Base-by-base conservation (phyloP, 1,139 yeast genomes). In the Candida sp. region DNA sequence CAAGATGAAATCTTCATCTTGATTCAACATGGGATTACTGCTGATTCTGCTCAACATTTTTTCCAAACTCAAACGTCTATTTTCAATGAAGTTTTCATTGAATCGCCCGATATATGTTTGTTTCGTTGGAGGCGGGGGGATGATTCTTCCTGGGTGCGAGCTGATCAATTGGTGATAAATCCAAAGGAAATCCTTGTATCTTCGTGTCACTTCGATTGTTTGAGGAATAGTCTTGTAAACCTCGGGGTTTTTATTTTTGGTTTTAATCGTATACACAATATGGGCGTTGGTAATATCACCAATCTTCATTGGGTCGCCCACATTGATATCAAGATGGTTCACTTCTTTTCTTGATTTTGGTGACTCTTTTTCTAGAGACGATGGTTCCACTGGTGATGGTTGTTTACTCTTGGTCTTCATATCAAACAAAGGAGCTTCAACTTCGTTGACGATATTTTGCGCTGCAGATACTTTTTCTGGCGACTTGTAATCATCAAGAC, bases 121-220 rank as follows among this genome's bases (percentile, higher is more conserved):
- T 58, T 95, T 95, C 33, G 89, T 88, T 1, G 99, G 99, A 8
- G 99, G 98, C 0, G 99, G 97, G 1, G 99, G 99, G 23, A 95
- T 84, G 35, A 95, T 85, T 45, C 79, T 73, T 1, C 99, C 99
- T 27, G 96, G 96, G 58, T 93, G 90, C 54, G 85, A 88, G 51
- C 80, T 79, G 57, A 87, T 89, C 30, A 93, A 70, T 54, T 93
- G 97, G 53, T 89, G 89, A 63, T 89, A 91, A 23, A 93, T 74
- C 98, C 98, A 73, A 71, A 78, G 70, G 64, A 89, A 89, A 60
- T 89, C 97, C 47, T 82, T 79, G 61, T 89, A 89, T 50, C 97
- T 75, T 56, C 97, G 73, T 4, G 87, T 75, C 0, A 88, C 96
- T 5, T 73, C 63, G 6, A 72, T 62, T 36, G 73, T 71, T 2